Base-by-base conservation (phyloP, 192 early-diverging fungal species). In the Martensiomyces pterosporus region DNA sequence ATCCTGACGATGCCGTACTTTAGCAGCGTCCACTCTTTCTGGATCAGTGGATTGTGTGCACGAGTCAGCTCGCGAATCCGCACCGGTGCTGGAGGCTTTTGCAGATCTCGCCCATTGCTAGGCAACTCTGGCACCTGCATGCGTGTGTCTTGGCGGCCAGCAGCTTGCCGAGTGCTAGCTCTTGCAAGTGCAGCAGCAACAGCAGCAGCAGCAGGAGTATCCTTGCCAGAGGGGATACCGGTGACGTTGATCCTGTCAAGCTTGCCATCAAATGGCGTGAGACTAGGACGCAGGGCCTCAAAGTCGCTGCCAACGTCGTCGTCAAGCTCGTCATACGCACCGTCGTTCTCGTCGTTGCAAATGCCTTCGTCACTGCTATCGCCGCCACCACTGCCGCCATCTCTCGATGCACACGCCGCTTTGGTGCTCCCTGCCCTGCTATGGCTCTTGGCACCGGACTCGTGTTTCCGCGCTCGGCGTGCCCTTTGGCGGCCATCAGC, bases 21-120 rank as follows among this genome's bases (percentile, higher is more conserved):
- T 17, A 75, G 52, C 36, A 63, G 33, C 22, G 55, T 49, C 71
- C 71, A 75, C 39, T 67, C 65, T 9, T 39, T 49, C 35, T 67
- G 59, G 22, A 75, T 49, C 6, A 47, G 38, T 24, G 71, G 71
- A 21, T 62, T 57, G 44, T 75, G 71, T 12, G 71, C 60, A 2
- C 71, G 58, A n/a, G 40, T 44, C 33, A 64, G 52, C 52, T 75
- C 64, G 21, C 36, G 29, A 9, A 75, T 46, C 5, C 40, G 71
- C 10, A 60, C 71, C 0, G 52, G 44, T 4, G 60, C 52, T 1
- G 34, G 26, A 2, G 38, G 40, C n/a, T n/a, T 17, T 29, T 44
- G 13, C 24, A 3, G 14, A 19, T 24, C 29, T 45, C 41, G 32
- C 51, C 37, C 3, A n/a, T n/a, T n/a, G n/a, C n/a, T n/a, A n/a